Conservation (phyloP, 208 protist genomes). For the Endotrypanum monterogeii region DNA sequence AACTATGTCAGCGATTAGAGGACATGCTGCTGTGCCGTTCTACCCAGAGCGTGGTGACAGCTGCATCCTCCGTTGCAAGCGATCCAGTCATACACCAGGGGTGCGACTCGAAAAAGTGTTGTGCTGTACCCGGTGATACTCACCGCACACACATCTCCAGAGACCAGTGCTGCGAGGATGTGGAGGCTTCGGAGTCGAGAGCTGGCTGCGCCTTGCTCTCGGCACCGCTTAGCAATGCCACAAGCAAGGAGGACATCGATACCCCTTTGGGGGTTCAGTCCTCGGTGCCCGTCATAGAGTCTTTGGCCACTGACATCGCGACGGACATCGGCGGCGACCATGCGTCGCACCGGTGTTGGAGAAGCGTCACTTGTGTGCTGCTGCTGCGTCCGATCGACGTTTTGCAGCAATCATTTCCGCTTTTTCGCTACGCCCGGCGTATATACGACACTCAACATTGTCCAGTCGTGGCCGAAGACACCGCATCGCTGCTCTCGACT, state of each 20-base stretch:
- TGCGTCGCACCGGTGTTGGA: conserved; percentile 36
- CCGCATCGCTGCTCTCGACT: conserved; percentile 21
- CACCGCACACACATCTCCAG: not conserved
- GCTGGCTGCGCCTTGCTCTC: not conserved
- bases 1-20: conserved; percentile 52
- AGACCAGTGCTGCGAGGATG: not conserved
- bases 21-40: conserved; percentile 36
- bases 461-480: conserved; percentile 23
- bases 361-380: conserved; percentile 58
- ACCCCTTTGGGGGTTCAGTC: conserved; percentile 3
- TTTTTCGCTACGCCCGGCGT: conserved; percentile 57
- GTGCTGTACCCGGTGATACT: not conserved
- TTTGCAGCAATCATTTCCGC: conserved; percentile 40
- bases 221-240: conserved; percentile 2
- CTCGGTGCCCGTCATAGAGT: conserved; percentile 1
- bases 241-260: conserved; percentile 17
- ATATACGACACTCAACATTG: conserved; percentile 19
- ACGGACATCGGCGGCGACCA: not conserved
- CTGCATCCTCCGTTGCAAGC: conserved; percentile 3
- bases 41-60: conserved; percentile 3
- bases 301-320: not conserved
- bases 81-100: not conserved
- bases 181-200: conserved; percentile 2
- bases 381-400: conserved; percentile 39
- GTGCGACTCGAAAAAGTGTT: not conserved